A percentile compares a stretch with the other conserved stretches of the same genome.
phyloP scores from a whole-genome alignment of 2,329 filamentous ascomycete genomes.

The Golovinomyces cichoracearum region DNA sequence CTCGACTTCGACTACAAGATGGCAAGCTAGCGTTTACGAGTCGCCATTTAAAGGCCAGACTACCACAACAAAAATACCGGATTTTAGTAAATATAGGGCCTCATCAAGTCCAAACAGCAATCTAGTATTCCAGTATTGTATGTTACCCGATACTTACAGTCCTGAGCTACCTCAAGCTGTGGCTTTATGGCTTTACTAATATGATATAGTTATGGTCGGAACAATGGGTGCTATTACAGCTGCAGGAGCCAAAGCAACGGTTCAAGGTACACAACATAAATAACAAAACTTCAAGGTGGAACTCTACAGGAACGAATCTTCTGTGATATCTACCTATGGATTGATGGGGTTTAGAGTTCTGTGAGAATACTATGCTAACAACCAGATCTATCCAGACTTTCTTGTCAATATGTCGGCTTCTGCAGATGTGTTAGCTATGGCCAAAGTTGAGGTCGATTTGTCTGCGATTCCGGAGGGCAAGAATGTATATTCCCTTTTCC shows the following conservation, averaged over 20 bases:
- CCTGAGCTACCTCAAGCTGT: neutral
- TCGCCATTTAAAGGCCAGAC: conserved; percentile 32
- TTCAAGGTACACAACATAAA: conserved; percentile 53
- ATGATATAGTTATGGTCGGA: conserved; percentile 58
- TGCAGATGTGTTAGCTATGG: conserved; percentile 92
- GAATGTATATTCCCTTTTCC: conserved; percentile 46
- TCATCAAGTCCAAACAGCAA: conserved; percentile 42
- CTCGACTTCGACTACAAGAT: conserved; percentile 19
- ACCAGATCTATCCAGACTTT: conserved; percentile 44
- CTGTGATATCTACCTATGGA: neutral
- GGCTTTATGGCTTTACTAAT: neutral
- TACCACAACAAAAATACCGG: conserved; percentile 46
- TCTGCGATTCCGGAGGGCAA: conserved; percentile 88
- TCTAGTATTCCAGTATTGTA: conserved; percentile 69
- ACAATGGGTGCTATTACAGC: conserved; percentile 77
- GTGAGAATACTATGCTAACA: neutral
- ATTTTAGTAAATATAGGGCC: conserved; percentile 70
- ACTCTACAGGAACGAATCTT: neutral
- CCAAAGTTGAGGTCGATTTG: conserved; percentile 96
- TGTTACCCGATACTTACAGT: neutral
- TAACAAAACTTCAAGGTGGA: neutral
- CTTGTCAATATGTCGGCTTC: conserved; percentile 99
- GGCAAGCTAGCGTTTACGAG: conserved; percentile 23
- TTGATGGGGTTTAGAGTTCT: neutral
- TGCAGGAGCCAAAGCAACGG: conserved; percentile 87